A percentile compares a stretch with the other conserved stretches of the same genome.
These are phyloP conservation scores for Microglena sp. DNA, from an alignment of 139 green algal species.

Conservation along the genomic window DNA sequence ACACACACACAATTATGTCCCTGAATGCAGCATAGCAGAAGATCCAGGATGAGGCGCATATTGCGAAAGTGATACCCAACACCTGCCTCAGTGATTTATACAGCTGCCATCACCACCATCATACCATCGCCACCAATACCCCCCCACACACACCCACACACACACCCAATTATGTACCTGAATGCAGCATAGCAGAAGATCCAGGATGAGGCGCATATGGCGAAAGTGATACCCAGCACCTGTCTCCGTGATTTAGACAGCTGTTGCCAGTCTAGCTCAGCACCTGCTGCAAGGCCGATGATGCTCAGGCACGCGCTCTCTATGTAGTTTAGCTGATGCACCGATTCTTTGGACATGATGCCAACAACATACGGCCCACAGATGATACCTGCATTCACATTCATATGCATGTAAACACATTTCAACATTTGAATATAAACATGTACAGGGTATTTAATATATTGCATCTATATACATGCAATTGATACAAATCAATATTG, in stretches of 20 bases:
- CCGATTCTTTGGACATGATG: conserved; percentile 36
- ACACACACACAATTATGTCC: not conserved
- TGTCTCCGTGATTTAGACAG: conserved; percentile 46
- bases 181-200: conserved; percentile 11
- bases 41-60: conserved; percentile 39
- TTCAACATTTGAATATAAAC: no score
- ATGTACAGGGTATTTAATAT: no score
- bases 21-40: conserved; percentile 26
- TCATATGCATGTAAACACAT: no score
- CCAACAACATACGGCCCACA: conserved; percentile 43
- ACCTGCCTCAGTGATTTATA: conserved; percentile 37
- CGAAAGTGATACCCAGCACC: conserved; percentile 19
- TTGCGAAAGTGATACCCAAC: conserved; percentile 34
- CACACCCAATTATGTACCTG: not conserved
- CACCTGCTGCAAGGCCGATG: conserved; percentile 68
- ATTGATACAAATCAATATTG: no score
- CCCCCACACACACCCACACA: conserved; percentile 10
- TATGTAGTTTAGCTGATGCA: conserved; percentile 39
- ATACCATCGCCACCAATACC: not conserved
- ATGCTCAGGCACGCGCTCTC: conserved; percentile 53
- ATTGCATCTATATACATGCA: no score
- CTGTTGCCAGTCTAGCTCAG: conserved; percentile 59
- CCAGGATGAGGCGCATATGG: conserved; percentile 12
- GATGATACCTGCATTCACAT: no score
- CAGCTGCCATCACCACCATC: not conserved